A percentile compares a stretch with the other conserved stretches of the same genome.
Conservation (phyloP, 139 green algal species). For the Micractinium conductrix region DNA sequence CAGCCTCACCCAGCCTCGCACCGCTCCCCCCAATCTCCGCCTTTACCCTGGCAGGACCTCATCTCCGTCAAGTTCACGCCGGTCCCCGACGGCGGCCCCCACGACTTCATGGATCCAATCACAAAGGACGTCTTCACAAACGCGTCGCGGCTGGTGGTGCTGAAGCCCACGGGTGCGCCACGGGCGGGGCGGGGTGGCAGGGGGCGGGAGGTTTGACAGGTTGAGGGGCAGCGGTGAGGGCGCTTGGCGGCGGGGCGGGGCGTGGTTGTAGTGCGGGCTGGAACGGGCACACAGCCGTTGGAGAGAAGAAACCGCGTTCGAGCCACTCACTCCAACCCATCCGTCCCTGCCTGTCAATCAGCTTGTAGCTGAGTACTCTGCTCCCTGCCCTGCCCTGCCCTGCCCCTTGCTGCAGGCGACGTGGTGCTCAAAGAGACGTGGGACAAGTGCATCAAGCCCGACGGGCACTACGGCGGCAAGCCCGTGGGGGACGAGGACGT, state of each 20-base stretch:
- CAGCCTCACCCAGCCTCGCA: neutral
- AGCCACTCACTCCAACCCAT: no score
- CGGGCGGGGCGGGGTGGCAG: no score
- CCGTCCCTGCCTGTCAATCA: no score
- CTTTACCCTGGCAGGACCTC: constrained; percentile 5
- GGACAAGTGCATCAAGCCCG: constrained; percentile 77
- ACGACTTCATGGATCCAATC: constrained; percentile 88
- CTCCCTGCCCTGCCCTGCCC: neutral
- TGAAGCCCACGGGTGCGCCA: constrained; percentile 77
- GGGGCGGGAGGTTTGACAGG: no score
- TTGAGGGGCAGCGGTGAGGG: no score
- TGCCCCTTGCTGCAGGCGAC: constrained; percentile 56
- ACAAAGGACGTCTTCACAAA: constrained; percentile 90
- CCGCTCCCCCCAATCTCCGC: neutral
- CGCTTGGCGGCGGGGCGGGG: neutral
- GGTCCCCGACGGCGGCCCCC: constrained; percentile 53
- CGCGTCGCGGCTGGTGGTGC: constrained; percentile 75
- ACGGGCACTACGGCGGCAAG: constrained; percentile 72
- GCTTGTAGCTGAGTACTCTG: neutral
- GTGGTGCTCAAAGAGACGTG: constrained; percentile 86
- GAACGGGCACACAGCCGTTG: no score
- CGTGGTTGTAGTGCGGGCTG: neutral
- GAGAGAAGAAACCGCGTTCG: no score
- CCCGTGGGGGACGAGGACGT: constrained; percentile 66
- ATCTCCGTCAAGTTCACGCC: constrained; percentile 61